phyloP scores from a whole-genome alignment of 192 early-diverging fungal species.

The Umbelopsis sp. region DNA sequence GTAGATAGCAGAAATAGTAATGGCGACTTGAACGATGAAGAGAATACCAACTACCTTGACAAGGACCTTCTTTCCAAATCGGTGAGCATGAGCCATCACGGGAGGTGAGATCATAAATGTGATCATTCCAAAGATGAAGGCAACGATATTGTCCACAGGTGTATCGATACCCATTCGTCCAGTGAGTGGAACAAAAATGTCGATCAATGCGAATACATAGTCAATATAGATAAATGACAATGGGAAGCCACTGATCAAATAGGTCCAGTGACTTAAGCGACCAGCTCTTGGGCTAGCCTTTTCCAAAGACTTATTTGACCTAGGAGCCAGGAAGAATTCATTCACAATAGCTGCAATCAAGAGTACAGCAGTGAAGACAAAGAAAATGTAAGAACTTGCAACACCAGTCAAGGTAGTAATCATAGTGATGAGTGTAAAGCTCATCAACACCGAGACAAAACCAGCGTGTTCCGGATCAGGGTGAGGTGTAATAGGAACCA shows the following conservation, averaged over 20 bases:
- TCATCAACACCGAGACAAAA: conserved; percentile 22
- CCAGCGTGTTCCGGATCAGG: conserved; percentile 40
- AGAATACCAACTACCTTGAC: conserved; percentile 28
- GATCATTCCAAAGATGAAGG: conserved; percentile 54
- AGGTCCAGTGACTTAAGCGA: conserved; percentile 29
- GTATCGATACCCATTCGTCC: conserved; percentile 67
- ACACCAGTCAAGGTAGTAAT: conserved; percentile 32
- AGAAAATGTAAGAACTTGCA: conserved; percentile 50
- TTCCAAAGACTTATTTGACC: conserved; percentile 18
- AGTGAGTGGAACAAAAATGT: conserved; percentile 70
- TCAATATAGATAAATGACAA: conserved; percentile 40
- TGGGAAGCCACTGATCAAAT: conserved; percentile 31
- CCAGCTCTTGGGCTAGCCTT: conserved; percentile 19
- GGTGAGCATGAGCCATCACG: conserved; percentile 55
- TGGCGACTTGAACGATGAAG: conserved; percentile 27
- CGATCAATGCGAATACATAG: conserved; percentile 45
- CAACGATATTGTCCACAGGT: conserved; percentile 65
- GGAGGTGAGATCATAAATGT: conserved; percentile 44
- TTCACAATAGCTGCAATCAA: conserved; percentile 35
- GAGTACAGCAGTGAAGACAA: conserved; percentile 37
- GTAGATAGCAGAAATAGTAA: conserved; percentile 39
- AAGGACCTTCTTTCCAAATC: conserved; percentile 43
- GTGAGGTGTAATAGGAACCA: conserved; percentile 33
- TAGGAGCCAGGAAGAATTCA: conserved; percentile 25
- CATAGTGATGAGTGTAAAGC: conserved; percentile 20